These are phyloP conservation scores for Triangularia setosa DNA, from an alignment of 2,329 filamentous ascomycete species.

Conservation along the genomic window DNA sequence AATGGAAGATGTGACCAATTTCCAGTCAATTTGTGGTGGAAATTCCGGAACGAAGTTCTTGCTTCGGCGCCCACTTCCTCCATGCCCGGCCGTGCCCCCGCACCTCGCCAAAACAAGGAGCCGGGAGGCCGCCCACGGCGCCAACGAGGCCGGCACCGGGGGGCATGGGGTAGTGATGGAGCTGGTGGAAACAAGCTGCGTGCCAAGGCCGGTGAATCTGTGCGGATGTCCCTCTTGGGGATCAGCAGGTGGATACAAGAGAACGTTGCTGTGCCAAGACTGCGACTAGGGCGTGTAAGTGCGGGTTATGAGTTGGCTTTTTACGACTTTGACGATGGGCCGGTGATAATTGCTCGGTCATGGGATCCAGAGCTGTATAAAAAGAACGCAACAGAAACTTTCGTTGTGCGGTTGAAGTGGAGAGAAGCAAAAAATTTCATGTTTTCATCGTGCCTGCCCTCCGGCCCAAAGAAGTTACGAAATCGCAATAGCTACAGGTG, in stretches of 20 bases:
- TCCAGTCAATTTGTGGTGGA: neutral
- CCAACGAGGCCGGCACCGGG: conserved; percentile 12
- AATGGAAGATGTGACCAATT: neutral
- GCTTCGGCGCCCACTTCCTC: conserved; percentile 8
- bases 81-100: conserved; percentile 8
- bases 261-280: conserved; percentile 11
- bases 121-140: conserved; percentile 23
- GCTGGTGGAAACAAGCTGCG: conserved; percentile 12
- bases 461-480: neutral
- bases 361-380: neutral
- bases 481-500: neutral
- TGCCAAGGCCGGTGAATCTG: conserved; percentile 9
- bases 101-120: conserved; percentile 2
- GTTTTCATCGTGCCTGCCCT: neutral
- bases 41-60: neutral
- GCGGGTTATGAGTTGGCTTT: conserved; percentile 5
- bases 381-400: neutral
- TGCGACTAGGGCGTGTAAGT: conserved; percentile 1
- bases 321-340: neutral
- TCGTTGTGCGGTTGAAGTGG: neutral
- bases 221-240: conserved; percentile 1
- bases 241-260: conserved; percentile 9
- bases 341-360: neutral
- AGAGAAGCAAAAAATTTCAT: neutral
- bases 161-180: conserved; percentile 2